Conservation (phyloP, 1,139 yeast genomes). For the Groenewaldozyma auringiensis region DNA sequence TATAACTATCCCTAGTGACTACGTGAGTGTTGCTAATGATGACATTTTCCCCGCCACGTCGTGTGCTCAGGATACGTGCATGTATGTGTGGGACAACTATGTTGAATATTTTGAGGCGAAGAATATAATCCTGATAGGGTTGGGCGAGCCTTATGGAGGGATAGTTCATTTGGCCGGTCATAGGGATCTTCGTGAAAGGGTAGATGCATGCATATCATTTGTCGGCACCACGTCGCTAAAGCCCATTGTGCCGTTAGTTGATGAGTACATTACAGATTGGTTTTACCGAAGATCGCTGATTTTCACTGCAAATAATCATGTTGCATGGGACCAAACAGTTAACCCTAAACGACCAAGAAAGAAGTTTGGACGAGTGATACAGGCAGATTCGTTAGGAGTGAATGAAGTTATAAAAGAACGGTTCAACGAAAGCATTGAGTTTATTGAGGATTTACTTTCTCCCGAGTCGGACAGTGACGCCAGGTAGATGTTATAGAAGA, state of each 20-base stretch:
- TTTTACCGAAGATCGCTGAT: conserved; percentile 78
- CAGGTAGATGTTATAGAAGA: too few relatives aligned
- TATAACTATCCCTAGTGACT: conserved; percentile 55
- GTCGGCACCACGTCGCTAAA: conserved; percentile 58
- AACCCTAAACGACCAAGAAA: conserved; percentile 71
- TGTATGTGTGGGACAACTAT: conserved; percentile 88
- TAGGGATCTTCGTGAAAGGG: conserved; percentile 51
- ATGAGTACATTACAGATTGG: conserved; percentile 88
- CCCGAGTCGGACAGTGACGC: conserved; percentile 11
- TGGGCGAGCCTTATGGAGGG: conserved; percentile 85
- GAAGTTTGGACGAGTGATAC: conserved; percentile 82
- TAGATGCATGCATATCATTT: conserved; percentile 67
- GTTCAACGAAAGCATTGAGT: conserved; percentile 79
- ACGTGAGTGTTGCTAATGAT: conserved; percentile 15
- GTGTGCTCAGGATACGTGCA: conserved; percentile 17
- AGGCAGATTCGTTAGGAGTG: conserved; percentile 58
- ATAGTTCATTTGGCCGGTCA: conserved; percentile 84
- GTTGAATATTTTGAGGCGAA: conserved; percentile 64
- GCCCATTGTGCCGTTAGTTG: conserved; percentile 77
- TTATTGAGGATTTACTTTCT: conserved; percentile 67
- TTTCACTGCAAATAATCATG: conserved; percentile 65
- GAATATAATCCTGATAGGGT: conserved; percentile 73
- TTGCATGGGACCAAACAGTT: conserved; percentile 61
- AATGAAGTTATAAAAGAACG: conserved; percentile 73
- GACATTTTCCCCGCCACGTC: conserved; percentile 9